Base-by-base conservation (phyloP, 768 basidiomycete species). In the Naganishia onofrii region DNA sequence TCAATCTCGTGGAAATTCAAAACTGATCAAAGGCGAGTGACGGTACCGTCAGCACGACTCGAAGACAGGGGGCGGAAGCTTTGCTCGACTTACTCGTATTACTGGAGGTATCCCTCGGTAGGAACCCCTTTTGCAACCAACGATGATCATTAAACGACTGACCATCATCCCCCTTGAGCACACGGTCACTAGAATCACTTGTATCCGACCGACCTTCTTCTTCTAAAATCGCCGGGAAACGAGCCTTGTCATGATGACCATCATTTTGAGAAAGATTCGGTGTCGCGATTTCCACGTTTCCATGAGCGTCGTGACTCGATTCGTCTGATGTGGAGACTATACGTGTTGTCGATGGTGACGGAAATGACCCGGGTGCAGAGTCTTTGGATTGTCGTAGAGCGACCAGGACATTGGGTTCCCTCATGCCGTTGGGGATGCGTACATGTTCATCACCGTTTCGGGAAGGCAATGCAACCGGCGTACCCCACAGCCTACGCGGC, bases 201-300 rank as follows among this genome's bases (percentile, higher is more conserved):
- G 26, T 6, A 13, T 44, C 42, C 19, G 60, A 63, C 42, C 60
- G 38, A 15, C 34, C 34, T 12, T 63, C 60, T 63, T 63, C 60
- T 29, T 63, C 60, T 19, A 42, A 44, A 17, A 63, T 63, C 38
- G 60, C 60, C 3, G 60, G 60, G 21, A 63, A 63, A 38, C 60
- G 34, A 7, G 60, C 7, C 32, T 44, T 63, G 5, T 63, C 60
- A 44, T 44, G 60, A 26, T 51, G 48, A 3, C 48, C 48, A 26
- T 34, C 60, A 26, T 63, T 63, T 26, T 63, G 60, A 12, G 60
- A 63, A 17, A 63, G 26, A 42, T 44, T 63, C 12, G 60, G 60
- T 2, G 60, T 63, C 15, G 60, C 60, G 8, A 63, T 15, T 44
- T 63, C 60, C 5, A 63, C 38, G 32, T 26, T 44, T 1, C 38